These are phyloP conservation scores for Aspergillus quadrilineatus DNA, from an alignment of 2,329 filamentous ascomycete species.

Conservation along the genomic window DNA sequence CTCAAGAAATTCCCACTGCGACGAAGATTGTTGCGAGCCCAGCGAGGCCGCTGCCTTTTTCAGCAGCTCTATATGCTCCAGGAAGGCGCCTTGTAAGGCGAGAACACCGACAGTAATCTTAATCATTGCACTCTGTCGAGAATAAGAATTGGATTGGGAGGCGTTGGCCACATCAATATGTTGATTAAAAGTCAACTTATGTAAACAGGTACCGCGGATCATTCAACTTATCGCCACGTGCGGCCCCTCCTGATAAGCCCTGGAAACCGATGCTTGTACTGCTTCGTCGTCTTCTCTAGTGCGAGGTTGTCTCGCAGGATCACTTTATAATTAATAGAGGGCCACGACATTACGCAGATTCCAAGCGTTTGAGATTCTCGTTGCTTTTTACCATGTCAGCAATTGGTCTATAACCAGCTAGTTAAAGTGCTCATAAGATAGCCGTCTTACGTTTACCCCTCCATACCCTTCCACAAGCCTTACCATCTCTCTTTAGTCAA, in stretches of 20 bases:
- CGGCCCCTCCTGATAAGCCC: constrained; percentile 14
- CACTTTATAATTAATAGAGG: not conserved
- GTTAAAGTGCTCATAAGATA: not conserved
- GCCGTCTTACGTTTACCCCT: not conserved
- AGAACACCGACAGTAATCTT: constrained; percentile 60
- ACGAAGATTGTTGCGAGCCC: constrained; percentile 18
- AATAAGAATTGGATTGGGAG: not conserved
- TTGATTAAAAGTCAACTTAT: constrained; percentile 6
- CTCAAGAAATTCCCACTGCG: constrained; percentile 65
- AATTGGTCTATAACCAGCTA: not conserved
- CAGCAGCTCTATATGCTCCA: constrained; percentile 79
- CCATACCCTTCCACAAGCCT: not conserved
- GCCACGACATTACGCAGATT: not conserved
- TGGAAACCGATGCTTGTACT: not conserved
- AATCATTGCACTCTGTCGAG: constrained; percentile 31
- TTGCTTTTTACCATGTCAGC: not conserved
- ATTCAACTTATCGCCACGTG: constrained; percentile 12
- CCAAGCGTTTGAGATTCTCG: not conserved
- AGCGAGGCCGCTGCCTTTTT: constrained; percentile 63
- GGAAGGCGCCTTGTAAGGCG: constrained; percentile 88
- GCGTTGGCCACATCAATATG: constrained; percentile 9
- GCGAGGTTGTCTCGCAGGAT: not conserved
- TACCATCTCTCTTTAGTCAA: not conserved
- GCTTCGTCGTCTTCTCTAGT: not conserved
- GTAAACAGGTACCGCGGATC: not conserved